These are phyloP conservation scores for Mesostigma viride DNA, from an alignment of 139 green algal genomes.

Conservation along the genomic window DNA sequence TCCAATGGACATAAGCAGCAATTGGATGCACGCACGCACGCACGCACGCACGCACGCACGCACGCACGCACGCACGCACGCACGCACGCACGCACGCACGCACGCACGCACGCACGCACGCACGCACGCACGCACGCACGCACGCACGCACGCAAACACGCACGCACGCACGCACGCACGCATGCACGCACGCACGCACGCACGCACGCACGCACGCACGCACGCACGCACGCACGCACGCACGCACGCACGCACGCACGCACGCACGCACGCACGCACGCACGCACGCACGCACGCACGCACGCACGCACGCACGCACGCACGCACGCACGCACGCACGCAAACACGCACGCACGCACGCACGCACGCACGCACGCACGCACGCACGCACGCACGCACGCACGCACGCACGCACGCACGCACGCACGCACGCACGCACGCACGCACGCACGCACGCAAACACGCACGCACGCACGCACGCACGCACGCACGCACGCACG, in stretches of 20 bases:
- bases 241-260: constrained; percentile 3
- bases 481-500: background rate
- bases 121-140: background rate
- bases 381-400: background rate
- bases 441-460: too few species aligned
- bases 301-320: constrained; percentile 3
- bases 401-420: background rate
- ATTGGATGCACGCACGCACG: too few species aligned
- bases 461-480: background rate
- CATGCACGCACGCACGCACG: background rate
- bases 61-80: constrained; percentile 10
- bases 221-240: background rate
- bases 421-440: background rate
- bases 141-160: too few species aligned
- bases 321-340: background rate
- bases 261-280: constrained; percentile 3
- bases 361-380: background rate
- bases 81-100: constrained; percentile 9
- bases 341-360: too few species aligned
- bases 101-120: background rate
- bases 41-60: constrained; percentile 9
- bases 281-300: background rate
- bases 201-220: background rate
- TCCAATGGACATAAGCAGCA: too few species aligned
- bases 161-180: background rate